Percentiles rank a stretch among this genome's conserved stretches.
Conservation (phyloP, 148 eudicot genomes). For the Chenopodium formosanum region DNA sequence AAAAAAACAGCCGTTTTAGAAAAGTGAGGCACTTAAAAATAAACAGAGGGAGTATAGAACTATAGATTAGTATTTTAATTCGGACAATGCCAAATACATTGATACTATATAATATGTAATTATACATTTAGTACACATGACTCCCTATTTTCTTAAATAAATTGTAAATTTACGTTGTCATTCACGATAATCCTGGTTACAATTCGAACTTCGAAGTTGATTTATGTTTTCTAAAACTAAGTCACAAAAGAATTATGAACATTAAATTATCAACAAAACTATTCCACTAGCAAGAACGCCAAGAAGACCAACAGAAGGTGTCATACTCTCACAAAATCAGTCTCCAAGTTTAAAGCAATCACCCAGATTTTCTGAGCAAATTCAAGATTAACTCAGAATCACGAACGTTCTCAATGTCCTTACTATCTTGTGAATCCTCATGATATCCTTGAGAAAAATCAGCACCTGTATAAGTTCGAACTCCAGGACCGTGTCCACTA, state of each 20-base stretch:
- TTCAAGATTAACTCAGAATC: conserved; percentile 66
- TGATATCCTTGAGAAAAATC: conserved; percentile 78
- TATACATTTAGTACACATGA: no score
- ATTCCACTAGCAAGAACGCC: background rate
- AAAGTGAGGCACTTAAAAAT: no score
- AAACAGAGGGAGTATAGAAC: no score
- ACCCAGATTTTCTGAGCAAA: conserved; percentile 45
- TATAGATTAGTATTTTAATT: no score
- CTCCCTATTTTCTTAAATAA: no score
- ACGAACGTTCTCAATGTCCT: conserved; percentile 36
- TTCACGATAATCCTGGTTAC: no score
- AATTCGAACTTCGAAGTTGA: no score
- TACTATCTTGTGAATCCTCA: conserved; percentile 83
- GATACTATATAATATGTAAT: no score
- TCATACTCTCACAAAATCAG: background rate
- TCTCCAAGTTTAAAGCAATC: conserved; percentile 4
- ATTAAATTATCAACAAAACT: background rate
- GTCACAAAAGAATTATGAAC: background rate
- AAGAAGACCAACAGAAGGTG: background rate
- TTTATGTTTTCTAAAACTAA: no score
- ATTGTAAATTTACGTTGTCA: no score
- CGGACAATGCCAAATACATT: no score
- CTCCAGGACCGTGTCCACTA: conserved; percentile 79
- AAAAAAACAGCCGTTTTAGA: no score
- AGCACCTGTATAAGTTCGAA: conserved; percentile 62